Base-by-base conservation (phyloP, 1,139 yeast genomes). In the Kurtzmaniella natalensis region DNA sequence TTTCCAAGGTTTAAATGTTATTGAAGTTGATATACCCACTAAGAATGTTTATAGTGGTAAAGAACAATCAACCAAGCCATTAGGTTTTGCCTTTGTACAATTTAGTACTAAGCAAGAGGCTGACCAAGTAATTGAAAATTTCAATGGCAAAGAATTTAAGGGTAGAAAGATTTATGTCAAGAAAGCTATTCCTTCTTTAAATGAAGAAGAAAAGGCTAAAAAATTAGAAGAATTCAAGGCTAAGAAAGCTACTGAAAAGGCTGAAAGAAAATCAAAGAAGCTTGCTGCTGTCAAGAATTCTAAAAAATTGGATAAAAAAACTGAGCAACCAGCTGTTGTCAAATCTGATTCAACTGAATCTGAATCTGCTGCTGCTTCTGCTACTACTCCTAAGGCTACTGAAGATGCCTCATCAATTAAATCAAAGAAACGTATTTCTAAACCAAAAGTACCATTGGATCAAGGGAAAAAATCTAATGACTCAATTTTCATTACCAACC, bases 401-500 rank as follows among this genome's bases (percentile, higher is more conserved):
- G 35, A 42, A 15, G 35, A 43, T 30, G 36, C 44, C 35, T 8
- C 16, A 4, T 13, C 26, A 23, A 47, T 39, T 10, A 30, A 32
- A 3, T 20, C 15, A 9, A 23, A 28, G 25, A 28, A 40, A 32
- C 35, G 28, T 13, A 13, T 25, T 8, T 22, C 21, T 44, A 58
- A 39, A 41, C 42, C 28, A 54, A 57, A 43, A 46, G 51, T 40
- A 60, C 79, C 63, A 33, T 52, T 66, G 33, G 61, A 57, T n/a
- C 76, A 75, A 44, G 84, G 84, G 20, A 59, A 58, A 13, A 72
- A 74, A 34, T 77, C 84, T 1, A 56, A 51, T 27, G 72, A 70
- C 41, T 78, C 84, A 6, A 59, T 78, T 19, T 77, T 77, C 53
- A 61, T 79, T 46, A 76, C 79, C 40, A 78, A 77, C 47, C 63